phyloP scores from a whole-genome alignment of 805 yeast genomes.

The Yarrowia yakushimensis region DNA sequence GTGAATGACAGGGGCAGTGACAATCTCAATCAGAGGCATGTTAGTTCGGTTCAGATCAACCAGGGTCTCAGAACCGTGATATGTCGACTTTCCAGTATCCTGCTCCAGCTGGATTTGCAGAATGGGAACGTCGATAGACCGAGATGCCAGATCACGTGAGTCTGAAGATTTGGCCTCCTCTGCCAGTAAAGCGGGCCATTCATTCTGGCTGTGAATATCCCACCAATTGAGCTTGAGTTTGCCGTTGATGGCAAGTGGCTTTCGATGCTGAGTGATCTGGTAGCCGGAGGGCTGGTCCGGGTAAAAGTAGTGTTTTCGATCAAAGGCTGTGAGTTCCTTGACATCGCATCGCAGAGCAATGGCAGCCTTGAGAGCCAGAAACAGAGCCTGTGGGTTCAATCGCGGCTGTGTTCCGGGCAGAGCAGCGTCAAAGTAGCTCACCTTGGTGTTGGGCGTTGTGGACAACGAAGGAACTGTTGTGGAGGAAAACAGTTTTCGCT shows the following conservation, averaged over 20 bases:
- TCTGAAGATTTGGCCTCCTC: background rate
- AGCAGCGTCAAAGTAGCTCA: slow-evolving; percentile 78
- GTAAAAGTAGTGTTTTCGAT: slow-evolving; percentile 92
- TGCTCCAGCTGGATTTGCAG: slow-evolving; percentile 90
- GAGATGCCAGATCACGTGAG: slow-evolving; percentile 29
- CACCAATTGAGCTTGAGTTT: slow-evolving; percentile 45
- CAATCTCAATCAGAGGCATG: slow-evolving; percentile 84
- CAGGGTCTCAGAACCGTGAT: slow-evolving; percentile 44
- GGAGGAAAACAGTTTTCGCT: slow-evolving; percentile 73
- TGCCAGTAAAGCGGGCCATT: background rate
- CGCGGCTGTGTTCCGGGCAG: slow-evolving; percentile 91
- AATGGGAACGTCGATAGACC: slow-evolving; percentile 51
- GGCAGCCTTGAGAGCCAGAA: slow-evolving; percentile 69
- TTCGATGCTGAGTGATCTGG: slow-evolving; percentile 86
- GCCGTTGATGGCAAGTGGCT: slow-evolving; percentile 76
- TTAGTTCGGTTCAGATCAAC: slow-evolving; percentile 84
- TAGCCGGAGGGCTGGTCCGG: slow-evolving; percentile 96
- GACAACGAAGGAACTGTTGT: slow-evolving; percentile 38
- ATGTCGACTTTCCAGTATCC: slow-evolving; percentile 82
- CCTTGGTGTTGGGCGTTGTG: slow-evolving; percentile 61
- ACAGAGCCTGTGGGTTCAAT: slow-evolving; percentile 69
- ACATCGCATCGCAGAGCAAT: slow-evolving; percentile 62
- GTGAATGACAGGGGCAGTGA: slow-evolving; percentile 83
- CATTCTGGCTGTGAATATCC: slow-evolving; percentile 48
- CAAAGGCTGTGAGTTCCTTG: slow-evolving; percentile 62